Base-by-base conservation (phyloP, 2,329 filamentous ascomycete species). In the Exophiala lecanii-corni region DNA sequence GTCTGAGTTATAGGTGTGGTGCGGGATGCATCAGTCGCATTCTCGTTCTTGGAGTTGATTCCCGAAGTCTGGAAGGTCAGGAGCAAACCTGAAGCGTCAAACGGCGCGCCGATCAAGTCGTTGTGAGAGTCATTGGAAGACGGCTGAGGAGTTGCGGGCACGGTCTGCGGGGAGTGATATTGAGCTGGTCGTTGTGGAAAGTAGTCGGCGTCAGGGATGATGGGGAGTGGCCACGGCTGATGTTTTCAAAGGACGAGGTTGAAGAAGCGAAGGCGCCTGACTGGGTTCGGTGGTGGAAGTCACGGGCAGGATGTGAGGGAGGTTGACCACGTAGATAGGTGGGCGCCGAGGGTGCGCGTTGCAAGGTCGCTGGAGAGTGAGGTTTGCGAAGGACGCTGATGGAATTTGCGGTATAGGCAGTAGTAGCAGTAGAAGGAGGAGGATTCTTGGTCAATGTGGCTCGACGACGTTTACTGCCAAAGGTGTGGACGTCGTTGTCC, bases 181-280 rank as follows among this genome's bases (percentile, higher is more conserved):
- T 57, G 39, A 59, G 58, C 49, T 58, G 61, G 46, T 54, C 58
- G 43, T 57, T 61, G 37, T 59, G 62, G 48, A 62, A 54, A 53
- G 41, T 40, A 58, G 49, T 63, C 57, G 44, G 57, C 56, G 32
- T 53, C 54, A 25, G 58, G 49, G 32, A 64, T 55, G 21, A 63
- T 57, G 37, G 68, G 16, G 68, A 70, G 6, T 62, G 61, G 35
- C 58, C 61, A 23, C 59, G 59, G 51, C 64, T 69, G 26, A 63
- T 57, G 50, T 66, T 65, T 26, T 72, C 69, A 45, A 71, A 58
- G 6, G 68, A 71, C n/a, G 70, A 72, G 15, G 63, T 67, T 12
- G 68, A 71, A 4, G 69, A 72, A 32, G 62, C 67, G 58, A 67
- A 70, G 21, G 64, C 64, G 60, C 64, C 67, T 31, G 69, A 72